Evolutionary conservation across 202 grass and related monocot genomes (phyloP).

Genomic region (Eragrostis tef): DNA sequence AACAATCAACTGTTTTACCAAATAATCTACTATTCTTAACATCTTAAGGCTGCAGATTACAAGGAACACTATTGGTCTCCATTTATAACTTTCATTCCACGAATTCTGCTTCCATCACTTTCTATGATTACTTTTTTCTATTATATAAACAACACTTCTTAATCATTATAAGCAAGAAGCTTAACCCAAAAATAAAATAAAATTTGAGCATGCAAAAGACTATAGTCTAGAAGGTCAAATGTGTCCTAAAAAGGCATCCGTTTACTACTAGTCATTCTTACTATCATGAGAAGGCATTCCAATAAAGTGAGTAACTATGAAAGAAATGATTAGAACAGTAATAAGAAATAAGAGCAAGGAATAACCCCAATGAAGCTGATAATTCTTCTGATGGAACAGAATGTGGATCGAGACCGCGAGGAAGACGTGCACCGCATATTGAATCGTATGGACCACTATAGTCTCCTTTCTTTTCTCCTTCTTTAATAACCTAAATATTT

Average conservation of each 20-base stretch:
- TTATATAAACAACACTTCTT: not conserved
- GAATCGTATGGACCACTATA: slow-evolving; percentile 76
- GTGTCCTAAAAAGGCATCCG: not conserved
- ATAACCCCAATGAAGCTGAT: slow-evolving; percentile 86
- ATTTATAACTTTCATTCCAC: not conserved
- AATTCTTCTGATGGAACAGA: slow-evolving; percentile 92
- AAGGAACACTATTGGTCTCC: not conserved
- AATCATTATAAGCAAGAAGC: slow-evolving; percentile 31
- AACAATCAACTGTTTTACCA: slow-evolving; percentile 4
- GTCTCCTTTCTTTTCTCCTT: slow-evolving; percentile 78
- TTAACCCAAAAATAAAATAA: not conserved
- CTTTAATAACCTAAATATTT: slow-evolving; percentile 75
- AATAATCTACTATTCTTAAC: slow-evolving; percentile 14
- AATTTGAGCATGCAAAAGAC: slow-evolving; percentile 1
- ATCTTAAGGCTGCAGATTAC: not conserved
- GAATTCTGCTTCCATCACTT: not conserved
- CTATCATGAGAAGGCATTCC: slow-evolving; percentile 1
- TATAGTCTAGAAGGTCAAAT: slow-evolving; percentile 24
- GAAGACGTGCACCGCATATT: slow-evolving; percentile 76
- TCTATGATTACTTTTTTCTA: slow-evolving; percentile 23
- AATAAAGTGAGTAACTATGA: slow-evolving; percentile 9
- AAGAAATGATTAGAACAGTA: slow-evolving; percentile 17
- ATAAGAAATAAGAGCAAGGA: slow-evolving; percentile 34
- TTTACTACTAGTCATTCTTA: slow-evolving; percentile 20
- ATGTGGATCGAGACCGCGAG: slow-evolving; percentile 87